phyloP scores from a whole-genome alignment of 768 basidiomycete genomes.

The Suillus americanus region DNA sequence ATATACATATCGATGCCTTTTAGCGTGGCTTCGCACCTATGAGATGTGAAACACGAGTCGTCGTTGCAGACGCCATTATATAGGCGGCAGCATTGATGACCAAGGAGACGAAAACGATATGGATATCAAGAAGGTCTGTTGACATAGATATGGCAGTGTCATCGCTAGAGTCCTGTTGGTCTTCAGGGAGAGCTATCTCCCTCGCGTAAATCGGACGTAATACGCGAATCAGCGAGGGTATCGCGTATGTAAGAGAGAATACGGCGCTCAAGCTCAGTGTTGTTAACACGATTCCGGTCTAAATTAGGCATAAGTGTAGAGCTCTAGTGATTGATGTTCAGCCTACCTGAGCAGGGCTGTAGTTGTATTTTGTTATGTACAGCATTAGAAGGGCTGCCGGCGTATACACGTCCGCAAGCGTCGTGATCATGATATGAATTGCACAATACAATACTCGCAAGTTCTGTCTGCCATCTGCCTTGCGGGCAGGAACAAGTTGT shows the following conservation, averaged over 20 bases:
- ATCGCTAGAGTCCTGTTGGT: neutral
- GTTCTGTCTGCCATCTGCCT: constrained; percentile 19
- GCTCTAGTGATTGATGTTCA: neutral
- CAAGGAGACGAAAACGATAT: constrained; percentile 24
- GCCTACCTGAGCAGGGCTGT: constrained; percentile 29
- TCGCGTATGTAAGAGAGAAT: constrained; percentile 18
- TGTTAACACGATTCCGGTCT: constrained; percentile 31
- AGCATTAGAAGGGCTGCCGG: constrained; percentile 21
- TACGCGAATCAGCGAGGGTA: constrained; percentile 23
- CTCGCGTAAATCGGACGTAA: constrained; percentile 27
- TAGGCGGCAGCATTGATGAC: constrained; percentile 12
- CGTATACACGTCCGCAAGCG: constrained; percentile 15
- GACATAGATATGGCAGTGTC: constrained; percentile 8
- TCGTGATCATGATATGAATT: constrained; percentile 24
- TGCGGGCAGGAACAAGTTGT: constrained; percentile 19
- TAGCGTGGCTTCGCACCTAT: constrained; percentile 14
- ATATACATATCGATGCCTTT: neutral
- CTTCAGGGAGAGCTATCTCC: neutral
- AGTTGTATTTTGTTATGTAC: constrained; percentile 24
- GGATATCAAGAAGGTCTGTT: constrained; percentile 30
- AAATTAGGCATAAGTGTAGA: neutral
- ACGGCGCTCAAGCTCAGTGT: constrained; percentile 14
- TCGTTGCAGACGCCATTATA: constrained; percentile 16
- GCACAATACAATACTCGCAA: constrained; percentile 33
- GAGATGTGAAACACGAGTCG: constrained; percentile 9